phyloP scores from a whole-genome alignment of 2,329 filamentous ascomycete genomes.

The Alternaria sp. region DNA sequence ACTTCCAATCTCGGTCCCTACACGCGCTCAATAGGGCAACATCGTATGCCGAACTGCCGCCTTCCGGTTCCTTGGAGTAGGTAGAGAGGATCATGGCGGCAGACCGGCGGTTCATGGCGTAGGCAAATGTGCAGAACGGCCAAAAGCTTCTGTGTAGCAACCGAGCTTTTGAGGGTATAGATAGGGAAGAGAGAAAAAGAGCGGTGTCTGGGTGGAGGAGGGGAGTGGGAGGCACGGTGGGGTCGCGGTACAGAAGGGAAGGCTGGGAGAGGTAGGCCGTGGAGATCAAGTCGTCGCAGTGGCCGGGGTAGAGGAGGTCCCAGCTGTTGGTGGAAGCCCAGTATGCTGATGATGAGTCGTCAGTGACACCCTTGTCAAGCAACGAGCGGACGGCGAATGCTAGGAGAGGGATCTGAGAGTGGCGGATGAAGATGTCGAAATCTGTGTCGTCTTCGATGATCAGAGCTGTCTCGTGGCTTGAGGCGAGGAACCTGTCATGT shows the following conservation, averaged over 20 bases:
- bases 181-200: conserved; percentile 33
- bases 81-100: conserved; percentile 38
- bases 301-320: conserved; percentile 51
- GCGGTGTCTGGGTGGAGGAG: conserved; percentile 35
- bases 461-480: conserved; percentile 30
- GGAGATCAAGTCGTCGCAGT: conserved; percentile 48
- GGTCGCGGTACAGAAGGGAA: conserved; percentile 36
- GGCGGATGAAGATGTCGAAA: conserved; percentile 28
- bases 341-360: conserved; percentile 22
- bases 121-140: conserved; percentile 52
- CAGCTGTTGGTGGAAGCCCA: conserved; percentile 40
- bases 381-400: conserved; percentile 23
- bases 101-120: conserved; percentile 44
- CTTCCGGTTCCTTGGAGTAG: conserved; percentile 22
- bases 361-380: conserved; percentile 7
- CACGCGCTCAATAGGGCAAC: conserved; percentile 50
- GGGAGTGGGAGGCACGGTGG: conserved; percentile 31
- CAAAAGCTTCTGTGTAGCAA: conserved; percentile 43
- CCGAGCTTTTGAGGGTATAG: conserved; percentile 33
- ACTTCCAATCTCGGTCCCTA: conserved; percentile 42
- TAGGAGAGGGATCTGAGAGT: conserved; percentile 26
- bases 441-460: conserved; percentile 40
- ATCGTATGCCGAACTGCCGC: conserved; percentile 43
- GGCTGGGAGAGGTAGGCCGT: conserved; percentile 22
- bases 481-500: conserved; percentile 16